Conservation (phyloP, 2,329 filamentous ascomycete genomes). For the Lecanosticta acicola region DNA sequence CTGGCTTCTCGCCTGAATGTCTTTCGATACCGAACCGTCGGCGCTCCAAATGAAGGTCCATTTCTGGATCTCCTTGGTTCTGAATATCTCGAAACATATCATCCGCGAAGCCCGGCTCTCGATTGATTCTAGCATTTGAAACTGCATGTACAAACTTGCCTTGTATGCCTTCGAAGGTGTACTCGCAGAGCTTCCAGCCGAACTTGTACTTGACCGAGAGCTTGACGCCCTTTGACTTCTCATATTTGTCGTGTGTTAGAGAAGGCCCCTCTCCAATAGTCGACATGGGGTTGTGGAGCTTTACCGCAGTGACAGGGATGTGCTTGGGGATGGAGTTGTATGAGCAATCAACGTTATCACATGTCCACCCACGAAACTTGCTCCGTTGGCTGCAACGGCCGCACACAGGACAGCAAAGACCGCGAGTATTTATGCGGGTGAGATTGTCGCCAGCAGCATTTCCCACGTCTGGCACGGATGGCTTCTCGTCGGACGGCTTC, state of each 20-base stretch:
- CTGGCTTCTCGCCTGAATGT: constrained; percentile 13
- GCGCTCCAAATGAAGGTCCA: constrained; percentile 36
- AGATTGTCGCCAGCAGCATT: constrained; percentile 43
- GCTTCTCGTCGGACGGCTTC: constrained; percentile 37
- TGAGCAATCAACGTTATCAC: constrained; percentile 47
- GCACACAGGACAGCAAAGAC: constrained; percentile 63
- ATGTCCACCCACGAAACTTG: constrained; percentile 59
- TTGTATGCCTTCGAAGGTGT: constrained; percentile 43
- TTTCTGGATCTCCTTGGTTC: constrained; percentile 19
- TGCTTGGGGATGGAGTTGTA: constrained; percentile 33
- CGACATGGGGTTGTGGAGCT: constrained; percentile 27
- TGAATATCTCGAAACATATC: constrained; percentile 52
- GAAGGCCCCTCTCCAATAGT: constrained; percentile 25
- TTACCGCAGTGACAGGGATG: constrained; percentile 19
- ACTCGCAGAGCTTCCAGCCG: constrained; percentile 42
- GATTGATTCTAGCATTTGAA: constrained; percentile 50
- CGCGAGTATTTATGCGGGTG: constrained; percentile 51
- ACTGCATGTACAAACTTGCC: constrained; percentile 51
- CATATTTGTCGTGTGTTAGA: constrained; percentile 24
- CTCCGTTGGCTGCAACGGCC: constrained; percentile 56
- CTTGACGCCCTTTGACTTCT: constrained; percentile 30
- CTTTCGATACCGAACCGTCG: constrained; percentile 22
- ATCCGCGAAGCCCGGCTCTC: constrained; percentile 52
- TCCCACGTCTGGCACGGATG: constrained; percentile 36
- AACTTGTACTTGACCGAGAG: constrained; percentile 32